Percentiles rank a stretch among this genome's conserved stretches.
Evolutionary conservation across 345 rosid genomes (phyloP).

Genomic region (Barbarea vulgaris): DNA sequence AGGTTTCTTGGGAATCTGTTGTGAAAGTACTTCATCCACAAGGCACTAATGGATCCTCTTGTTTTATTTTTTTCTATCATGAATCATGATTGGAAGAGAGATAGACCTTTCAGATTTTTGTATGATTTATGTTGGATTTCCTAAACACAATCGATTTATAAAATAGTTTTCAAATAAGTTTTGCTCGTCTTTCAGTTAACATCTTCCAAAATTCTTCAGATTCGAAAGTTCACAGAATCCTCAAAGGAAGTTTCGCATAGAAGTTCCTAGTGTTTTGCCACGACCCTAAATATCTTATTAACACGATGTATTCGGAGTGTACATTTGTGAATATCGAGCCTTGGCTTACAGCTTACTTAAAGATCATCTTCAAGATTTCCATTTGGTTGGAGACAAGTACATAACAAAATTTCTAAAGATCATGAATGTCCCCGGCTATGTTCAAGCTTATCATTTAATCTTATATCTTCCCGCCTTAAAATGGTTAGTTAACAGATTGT

Average conservation of each 20-base stretch:
- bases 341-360: too few relatives aligned
- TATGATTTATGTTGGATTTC: not conserved
- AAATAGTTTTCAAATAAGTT: not conserved
- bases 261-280: conserved; percentile 31
- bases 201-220: not conserved
- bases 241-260: conserved; percentile 11
- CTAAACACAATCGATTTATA: not conserved
- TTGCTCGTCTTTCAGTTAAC: not conserved
- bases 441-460: too few relatives aligned
- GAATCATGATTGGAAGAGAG: conserved; percentile 15
- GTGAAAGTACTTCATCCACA: conserved; percentile 16
- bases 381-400: not conserved
- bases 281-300: conserved; percentile 4
- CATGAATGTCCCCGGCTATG: too few relatives aligned
- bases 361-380: not conserved
- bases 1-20: conserved; percentile 16
- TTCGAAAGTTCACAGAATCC: not conserved
- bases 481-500: too few relatives aligned
- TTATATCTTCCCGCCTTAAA: too few relatives aligned
- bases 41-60: not conserved
- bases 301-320: not conserved
- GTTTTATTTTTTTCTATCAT: not conserved
- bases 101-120: not conserved
- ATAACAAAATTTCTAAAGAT: too few relatives aligned
- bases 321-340: not conserved